Percentiles rank a stretch among this genome's conserved stretches.
Evolutionary conservation across 2,329 filamentous ascomycete genomes (phyloP).

Genomic region (Metarhizium album): DNA sequence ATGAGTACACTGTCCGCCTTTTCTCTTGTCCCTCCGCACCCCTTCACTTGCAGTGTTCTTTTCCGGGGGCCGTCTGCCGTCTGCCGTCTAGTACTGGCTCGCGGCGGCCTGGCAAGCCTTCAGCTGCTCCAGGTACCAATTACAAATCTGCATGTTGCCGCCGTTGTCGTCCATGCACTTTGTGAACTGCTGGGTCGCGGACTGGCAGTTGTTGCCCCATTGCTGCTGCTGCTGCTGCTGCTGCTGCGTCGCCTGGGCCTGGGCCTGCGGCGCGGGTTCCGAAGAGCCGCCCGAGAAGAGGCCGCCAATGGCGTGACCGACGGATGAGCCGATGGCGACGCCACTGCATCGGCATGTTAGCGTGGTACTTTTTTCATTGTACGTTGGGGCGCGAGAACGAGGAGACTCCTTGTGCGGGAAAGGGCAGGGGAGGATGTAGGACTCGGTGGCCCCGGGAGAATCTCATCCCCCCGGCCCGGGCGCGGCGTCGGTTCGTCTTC

Average conservation of each 20-base stretch:
- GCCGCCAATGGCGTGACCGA: slow-evolving; percentile 89
- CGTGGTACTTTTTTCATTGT: not conserved
- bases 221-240: slow-evolving; percentile 46
- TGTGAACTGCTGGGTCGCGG: slow-evolving; percentile 75
- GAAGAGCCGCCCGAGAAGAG: slow-evolving; percentile 68
- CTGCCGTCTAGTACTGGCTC: slow-evolving; percentile 48
- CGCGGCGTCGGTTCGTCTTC: not conserved
- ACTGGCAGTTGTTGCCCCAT: slow-evolving; percentile 57
- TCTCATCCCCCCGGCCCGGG: no score
- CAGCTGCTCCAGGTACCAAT: slow-evolving; percentile 97
- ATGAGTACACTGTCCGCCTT: not conserved
- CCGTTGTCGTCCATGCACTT: slow-evolving; percentile 93
- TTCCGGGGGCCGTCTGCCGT: no score
- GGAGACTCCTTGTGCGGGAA: no score
- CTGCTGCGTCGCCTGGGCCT: slow-evolving; percentile 39
- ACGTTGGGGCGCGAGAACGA: not conserved
- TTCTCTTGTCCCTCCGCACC: not conserved
- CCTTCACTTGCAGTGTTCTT: not conserved
- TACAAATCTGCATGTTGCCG: slow-evolving; percentile 91
- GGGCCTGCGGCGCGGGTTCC: slow-evolving; percentile 37
- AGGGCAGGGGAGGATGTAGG: no score
- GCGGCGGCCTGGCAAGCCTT: slow-evolving; percentile 78
- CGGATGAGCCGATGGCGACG: slow-evolving; percentile 89
- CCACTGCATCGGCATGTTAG: slow-evolving; percentile 46
- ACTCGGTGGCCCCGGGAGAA: no score